phyloP scores from a whole-genome alignment of 352 stramenopile species.

The Phytophthora citricola region DNA sequence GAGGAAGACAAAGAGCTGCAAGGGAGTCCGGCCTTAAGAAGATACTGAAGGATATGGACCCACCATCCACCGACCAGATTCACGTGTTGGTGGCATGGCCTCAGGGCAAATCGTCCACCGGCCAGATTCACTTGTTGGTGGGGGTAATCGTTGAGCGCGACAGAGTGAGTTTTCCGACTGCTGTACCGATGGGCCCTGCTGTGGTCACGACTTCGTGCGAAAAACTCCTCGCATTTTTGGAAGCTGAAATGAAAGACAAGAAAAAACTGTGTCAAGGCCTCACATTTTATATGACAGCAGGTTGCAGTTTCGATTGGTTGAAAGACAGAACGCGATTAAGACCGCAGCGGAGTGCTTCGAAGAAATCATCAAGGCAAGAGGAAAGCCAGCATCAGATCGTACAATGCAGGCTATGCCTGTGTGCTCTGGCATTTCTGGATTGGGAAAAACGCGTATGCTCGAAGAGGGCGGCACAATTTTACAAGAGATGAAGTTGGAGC shows the following conservation, averaged over 20 bases:
- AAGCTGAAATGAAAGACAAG: too few relatives aligned
- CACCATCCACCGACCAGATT: too few relatives aligned
- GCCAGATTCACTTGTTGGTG: too few relatives aligned
- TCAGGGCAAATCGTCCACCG: too few relatives aligned
- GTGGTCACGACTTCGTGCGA: constrained; percentile 28
- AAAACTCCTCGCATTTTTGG: constrained; percentile 22
- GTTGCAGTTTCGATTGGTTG: neutral
- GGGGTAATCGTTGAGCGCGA: too few relatives aligned
- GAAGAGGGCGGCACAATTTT: constrained; percentile 42
- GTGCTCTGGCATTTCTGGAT: constrained; percentile 42
- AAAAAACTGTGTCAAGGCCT: neutral
- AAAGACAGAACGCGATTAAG: constrained; percentile 15
- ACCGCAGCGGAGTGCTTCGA: constrained; percentile 11
- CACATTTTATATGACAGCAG: constrained; percentile 7
- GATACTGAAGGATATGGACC: too few relatives aligned
- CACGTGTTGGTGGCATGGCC: too few relatives aligned
- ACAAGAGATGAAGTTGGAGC: constrained; percentile 25
- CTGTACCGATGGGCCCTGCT: constrained; percentile 12
- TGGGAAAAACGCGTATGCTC: constrained; percentile 46
- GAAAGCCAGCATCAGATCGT: constrained; percentile 7
- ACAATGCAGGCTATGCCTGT: constrained; percentile 25
- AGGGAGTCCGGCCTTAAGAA: too few relatives aligned
- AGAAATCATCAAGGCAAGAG: constrained; percentile 2
- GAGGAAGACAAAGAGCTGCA: too few relatives aligned
- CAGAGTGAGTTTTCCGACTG: too few relatives aligned